Percentiles rank a stretch among this genome's conserved stretches.
These are phyloP conservation scores for Pleurostoma richardsiae DNA, from an alignment of 2,329 filamentous ascomycete species.

Conservation along the genomic window DNA sequence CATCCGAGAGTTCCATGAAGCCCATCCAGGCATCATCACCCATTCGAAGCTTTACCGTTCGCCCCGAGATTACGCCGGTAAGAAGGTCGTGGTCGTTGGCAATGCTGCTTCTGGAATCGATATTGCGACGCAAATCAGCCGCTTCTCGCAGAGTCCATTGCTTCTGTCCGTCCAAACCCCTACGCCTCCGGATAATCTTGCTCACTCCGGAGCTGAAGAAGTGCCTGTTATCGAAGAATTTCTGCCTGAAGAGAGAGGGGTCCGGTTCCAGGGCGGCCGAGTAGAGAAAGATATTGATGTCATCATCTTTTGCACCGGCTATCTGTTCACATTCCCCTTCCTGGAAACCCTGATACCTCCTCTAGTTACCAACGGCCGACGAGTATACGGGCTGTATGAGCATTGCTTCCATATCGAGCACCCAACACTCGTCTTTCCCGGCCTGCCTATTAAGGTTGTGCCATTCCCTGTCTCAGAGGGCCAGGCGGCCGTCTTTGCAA, in stretches of 20 bases:
- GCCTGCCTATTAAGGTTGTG: slow-evolving; percentile 76
- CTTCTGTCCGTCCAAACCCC: slow-evolving; percentile 58
- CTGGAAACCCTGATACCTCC: slow-evolving; percentile 38
- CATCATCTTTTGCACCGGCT: slow-evolving; percentile 84
- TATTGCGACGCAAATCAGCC: slow-evolving; percentile 70
- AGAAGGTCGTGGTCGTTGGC: slow-evolving; percentile 79
- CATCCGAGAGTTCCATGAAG: slow-evolving; percentile 52
- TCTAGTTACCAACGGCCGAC: slow-evolving; percentile 62
- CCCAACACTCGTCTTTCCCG: slow-evolving; percentile 74
- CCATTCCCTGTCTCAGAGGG: slow-evolving; percentile 78
- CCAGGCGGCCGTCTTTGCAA: slow-evolving; percentile 71
- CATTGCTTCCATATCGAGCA: slow-evolving; percentile 73
- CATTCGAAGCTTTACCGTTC: slow-evolving; percentile 79
- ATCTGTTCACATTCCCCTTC: slow-evolving; percentile 81
- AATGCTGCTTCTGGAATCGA: slow-evolving; percentile 82
- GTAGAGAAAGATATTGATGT: slow-evolving; percentile 66
- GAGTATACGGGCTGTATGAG: slow-evolving; percentile 69
- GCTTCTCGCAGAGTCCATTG: slow-evolving; percentile 53
- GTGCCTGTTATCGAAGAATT: slow-evolving; percentile 55
- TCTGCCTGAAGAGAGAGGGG: slow-evolving; percentile 45
- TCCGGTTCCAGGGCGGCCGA: slow-evolving; percentile 60
- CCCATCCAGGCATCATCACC: slow-evolving; percentile 55
- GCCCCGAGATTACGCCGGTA: slow-evolving; percentile 55
- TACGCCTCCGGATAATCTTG: slow-evolving; percentile 38
- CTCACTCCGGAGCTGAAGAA: slow-evolving; percentile 42